phyloP scores from a whole-genome alignment of 352 stramenopile genomes.

The Phytophthora hybrid region DNA sequence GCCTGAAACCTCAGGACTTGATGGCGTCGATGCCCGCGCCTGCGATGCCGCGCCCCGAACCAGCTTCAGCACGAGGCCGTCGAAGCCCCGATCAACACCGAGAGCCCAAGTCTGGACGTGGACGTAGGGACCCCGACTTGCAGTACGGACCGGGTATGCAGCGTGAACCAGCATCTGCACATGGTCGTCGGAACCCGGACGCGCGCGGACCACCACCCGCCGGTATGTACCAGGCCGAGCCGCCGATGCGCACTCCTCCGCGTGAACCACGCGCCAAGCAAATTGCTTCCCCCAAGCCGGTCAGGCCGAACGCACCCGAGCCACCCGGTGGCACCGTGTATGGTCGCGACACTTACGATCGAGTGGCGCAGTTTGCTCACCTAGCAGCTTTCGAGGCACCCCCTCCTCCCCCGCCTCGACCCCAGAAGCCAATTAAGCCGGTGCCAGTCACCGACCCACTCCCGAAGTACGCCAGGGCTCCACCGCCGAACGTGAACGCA shows the following conservation, averaged over 20 bases:
- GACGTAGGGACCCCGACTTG: conserved; percentile 14
- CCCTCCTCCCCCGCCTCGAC: conserved; percentile 28
- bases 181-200: conserved; percentile 17
- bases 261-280: conserved; percentile 24
- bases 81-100: conserved; percentile 1
- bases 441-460: conserved; percentile 30
- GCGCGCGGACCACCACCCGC: background rate
- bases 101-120: conserved; percentile 25
- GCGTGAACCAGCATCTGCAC: conserved; percentile 30
- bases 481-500: conserved; percentile 12
- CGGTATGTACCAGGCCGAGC: conserved; percentile 15
- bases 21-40: background rate
- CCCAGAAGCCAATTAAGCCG: conserved; percentile 36
- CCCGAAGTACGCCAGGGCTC: conserved; percentile 27
- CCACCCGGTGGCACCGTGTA: conserved; percentile 38
- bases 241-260: conserved; percentile 11
- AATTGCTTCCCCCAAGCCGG: conserved; percentile 19
- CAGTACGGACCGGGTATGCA: conserved; percentile 10
- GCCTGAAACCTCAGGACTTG: conserved; percentile 3
- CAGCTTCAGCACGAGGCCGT: background rate
- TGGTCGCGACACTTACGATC: conserved; percentile 35
- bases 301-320: conserved; percentile 12
- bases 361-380: conserved; percentile 41
- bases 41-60: background rate
- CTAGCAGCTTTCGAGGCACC: conserved; percentile 43